A percentile compares a stretch with the other conserved stretches of the same genome.
These are phyloP conservation scores for Abelmoschus esculentus DNA, from an alignment of 345 rosid genomes.

Conservation along the genomic window DNA sequence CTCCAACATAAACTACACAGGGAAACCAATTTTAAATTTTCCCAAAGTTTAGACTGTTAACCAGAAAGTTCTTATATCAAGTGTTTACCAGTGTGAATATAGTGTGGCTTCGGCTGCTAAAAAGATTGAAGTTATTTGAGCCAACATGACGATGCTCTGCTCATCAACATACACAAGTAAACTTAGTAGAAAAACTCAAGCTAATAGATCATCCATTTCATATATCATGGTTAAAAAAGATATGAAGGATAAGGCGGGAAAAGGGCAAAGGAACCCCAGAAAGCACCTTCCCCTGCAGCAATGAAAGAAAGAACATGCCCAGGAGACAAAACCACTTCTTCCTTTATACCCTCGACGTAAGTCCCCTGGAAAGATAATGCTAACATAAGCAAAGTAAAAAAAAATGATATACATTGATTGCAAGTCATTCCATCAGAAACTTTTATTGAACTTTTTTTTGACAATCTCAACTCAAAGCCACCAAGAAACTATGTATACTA, in stretches of 20 bases:
- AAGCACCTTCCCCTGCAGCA: slow-evolving; percentile 96
- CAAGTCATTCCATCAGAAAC: background rate
- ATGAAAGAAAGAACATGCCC: slow-evolving; percentile 97
- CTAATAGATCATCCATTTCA: background rate
- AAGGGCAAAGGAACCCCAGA: background rate
- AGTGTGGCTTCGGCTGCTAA: slow-evolving; percentile 99
- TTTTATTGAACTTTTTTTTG: background rate
- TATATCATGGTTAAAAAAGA: background rate
- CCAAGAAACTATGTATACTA: background rate
- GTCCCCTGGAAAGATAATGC: slow-evolving; percentile 58
- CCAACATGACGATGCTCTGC: slow-evolving; percentile 99
- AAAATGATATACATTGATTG: background rate
- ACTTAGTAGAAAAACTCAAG: slow-evolving; percentile 1
- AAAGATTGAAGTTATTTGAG: slow-evolving; percentile 91
- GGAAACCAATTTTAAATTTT: background rate
- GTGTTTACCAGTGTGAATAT: slow-evolving; percentile 80
- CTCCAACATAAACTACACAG: background rate
- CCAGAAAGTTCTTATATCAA: slow-evolving; percentile 1
- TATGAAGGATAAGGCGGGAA: background rate
- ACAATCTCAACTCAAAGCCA: background rate
- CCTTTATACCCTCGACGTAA: slow-evolving; percentile 98
- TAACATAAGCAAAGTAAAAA: background rate
- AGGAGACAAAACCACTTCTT: slow-evolving; percentile 98
- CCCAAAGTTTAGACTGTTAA: background rate
- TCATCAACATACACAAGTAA: slow-evolving; percentile 19